Percentiles rank a stretch among this genome's conserved stretches.
These are phyloP conservation scores for Alternaria sp. DNA, from an alignment of 2,329 filamentous ascomycete genomes.

Conservation along the genomic window DNA sequence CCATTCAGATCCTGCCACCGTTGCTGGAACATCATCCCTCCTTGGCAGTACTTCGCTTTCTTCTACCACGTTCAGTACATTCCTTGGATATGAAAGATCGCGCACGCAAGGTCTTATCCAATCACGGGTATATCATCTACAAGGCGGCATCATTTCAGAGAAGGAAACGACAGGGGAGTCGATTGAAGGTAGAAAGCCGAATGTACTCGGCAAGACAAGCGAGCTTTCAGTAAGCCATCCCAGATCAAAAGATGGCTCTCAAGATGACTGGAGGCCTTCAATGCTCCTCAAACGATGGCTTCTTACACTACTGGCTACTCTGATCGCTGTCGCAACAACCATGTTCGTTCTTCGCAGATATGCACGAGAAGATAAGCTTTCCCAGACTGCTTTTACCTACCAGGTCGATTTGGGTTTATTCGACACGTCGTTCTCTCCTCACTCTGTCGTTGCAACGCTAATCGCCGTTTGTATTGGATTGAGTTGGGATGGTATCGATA, in stretches of 20 bases:
- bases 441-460: not conserved
- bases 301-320: not conserved
- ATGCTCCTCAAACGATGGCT: not conserved
- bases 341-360: not conserved
- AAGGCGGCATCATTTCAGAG: not conserved
- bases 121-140: not conserved
- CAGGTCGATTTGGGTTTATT: not conserved
- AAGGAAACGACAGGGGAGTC: not conserved
- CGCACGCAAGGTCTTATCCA: not conserved
- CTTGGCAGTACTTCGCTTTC: not conserved
- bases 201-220: not conserved
- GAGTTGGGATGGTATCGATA: not conserved
- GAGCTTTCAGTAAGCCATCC: not conserved
- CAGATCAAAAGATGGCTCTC: not conserved
- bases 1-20: not conserved
- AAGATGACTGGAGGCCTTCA: not conserved
- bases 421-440: not conserved
- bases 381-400: not conserved
- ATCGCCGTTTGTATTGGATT: not conserved
- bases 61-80: not conserved
- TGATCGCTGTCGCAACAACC: not conserved
- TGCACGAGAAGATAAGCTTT: not conserved
- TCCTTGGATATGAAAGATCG: not conserved
- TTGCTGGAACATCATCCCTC: not conserved
- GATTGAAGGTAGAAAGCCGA: not conserved